Base-by-base conservation (phyloP, 805 yeast species). In the Cyberlindnera americana region DNA sequence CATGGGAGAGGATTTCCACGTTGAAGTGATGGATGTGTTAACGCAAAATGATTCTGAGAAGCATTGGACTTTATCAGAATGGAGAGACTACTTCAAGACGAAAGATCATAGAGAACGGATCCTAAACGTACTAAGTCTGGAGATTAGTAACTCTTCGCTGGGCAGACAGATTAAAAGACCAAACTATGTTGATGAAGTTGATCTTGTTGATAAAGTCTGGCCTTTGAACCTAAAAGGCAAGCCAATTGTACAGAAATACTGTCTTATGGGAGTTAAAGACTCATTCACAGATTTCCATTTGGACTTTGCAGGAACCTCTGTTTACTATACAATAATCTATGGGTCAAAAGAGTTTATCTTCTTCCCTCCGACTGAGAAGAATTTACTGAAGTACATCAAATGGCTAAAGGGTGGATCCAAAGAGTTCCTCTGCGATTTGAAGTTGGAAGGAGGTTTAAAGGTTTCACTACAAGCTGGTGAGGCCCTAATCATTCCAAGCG, bases 221-320 rank as follows among this genome's bases (percentile, higher is more conserved):
- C 73, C 62, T 3, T 14, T 19, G 1, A 48, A 41, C 6, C 22
- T 41, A 4, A 18, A 53, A 43, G 44, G 36, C 2, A 61, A 77
- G 38, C 84, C 88, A 1, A 72, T 77, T 46, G 84, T 83, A 2
- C 77, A 88, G 16, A 77, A 81, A 39, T 89, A 89, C 57, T 81
- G 95, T 46, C 66, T 89, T 29, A 89, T 89, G 95, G 83, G 95
- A 1, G 95, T 86, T 3, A 66, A 70, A 19, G 77, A 81, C 44
- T 78, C 93, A 3, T 89, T 75, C 57, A 89, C 96, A 0, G 97
- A 89, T 57, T 89, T 88, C 62, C 97, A 89, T 60, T 69, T 89
- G 30, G 97, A 89, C 59, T 89, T 89, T 59, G 93, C 95, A 2
- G 97, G 96, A 0, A 85, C 96, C 0, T 83, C 93, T 1, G 97